These are phyloP conservation scores for Davidsoniella virescens DNA, from an alignment of 2,329 filamentous ascomycete genomes.

Conservation along the genomic window DNA sequence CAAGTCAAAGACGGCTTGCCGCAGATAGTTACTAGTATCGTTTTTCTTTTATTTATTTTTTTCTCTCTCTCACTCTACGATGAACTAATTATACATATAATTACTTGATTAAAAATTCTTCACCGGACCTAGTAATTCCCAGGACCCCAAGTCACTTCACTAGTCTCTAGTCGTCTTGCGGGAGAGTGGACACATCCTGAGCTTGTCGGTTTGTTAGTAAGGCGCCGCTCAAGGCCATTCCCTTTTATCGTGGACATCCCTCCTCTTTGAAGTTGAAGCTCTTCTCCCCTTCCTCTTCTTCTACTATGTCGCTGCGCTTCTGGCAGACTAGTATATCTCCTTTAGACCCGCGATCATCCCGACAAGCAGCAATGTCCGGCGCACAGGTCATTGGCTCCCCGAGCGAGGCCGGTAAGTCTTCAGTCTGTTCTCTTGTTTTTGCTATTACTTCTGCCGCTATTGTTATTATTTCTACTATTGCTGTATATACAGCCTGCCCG, in stretches of 20 bases:
- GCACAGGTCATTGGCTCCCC: conserved; percentile 11
- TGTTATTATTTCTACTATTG: background rate
- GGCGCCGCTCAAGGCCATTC: background rate
- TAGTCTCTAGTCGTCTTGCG: too few relatives aligned
- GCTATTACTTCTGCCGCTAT: conserved; percentile 1
- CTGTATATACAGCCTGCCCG: background rate
- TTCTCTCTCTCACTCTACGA: too few relatives aligned
- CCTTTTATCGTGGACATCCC: conserved; percentile 8
- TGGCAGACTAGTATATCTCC: conserved; percentile 11
- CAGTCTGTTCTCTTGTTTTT: conserved; percentile 18
- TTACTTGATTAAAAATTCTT: too few relatives aligned
- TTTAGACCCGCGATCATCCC: conserved; percentile 1
- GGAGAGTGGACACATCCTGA: too few relatives aligned
- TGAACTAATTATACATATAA: too few relatives aligned
- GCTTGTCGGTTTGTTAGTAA: too few relatives aligned
- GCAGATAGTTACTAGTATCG: too few relatives aligned
- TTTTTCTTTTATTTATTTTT: too few relatives aligned
- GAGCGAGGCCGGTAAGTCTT: conserved; percentile 13
- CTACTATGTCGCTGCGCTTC: conserved; percentile 19
- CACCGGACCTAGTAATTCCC: too few relatives aligned
- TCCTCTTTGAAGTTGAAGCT: conserved; percentile 5
- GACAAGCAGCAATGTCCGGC: conserved; percentile 12
- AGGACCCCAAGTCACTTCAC: too few relatives aligned
- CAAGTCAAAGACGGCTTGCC: too few relatives aligned
- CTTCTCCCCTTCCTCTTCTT: conserved; percentile 12